These are phyloP conservation scores for Discostella stelligeroides DNA, from an alignment of 108 stramenopile genomes.

Conservation along the genomic window DNA sequence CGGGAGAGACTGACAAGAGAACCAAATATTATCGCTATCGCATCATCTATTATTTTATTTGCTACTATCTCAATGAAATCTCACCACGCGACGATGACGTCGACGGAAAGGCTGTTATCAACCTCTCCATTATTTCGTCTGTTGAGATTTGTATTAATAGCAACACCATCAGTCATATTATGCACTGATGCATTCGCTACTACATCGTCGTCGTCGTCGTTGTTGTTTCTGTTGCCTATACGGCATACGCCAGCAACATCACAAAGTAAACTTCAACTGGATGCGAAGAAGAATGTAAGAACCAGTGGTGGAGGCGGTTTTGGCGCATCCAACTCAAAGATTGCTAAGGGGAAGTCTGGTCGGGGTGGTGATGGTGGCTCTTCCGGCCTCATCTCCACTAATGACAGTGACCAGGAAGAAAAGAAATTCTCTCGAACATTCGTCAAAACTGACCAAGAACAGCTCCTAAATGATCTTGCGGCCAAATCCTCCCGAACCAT, in stretches of 20 bases:
- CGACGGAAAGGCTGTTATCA: background rate
- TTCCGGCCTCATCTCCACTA: slow-evolving; percentile 32
- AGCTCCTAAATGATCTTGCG: slow-evolving; percentile 59
- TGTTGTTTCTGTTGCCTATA: background rate
- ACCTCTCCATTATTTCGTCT: background rate
- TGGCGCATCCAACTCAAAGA: slow-evolving; percentile 22
- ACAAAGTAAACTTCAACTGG: background rate
- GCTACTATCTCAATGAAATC: no score
- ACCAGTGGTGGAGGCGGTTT: slow-evolving; percentile 22
- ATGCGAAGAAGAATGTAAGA: slow-evolving; percentile 18
- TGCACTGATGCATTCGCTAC: slow-evolving; percentile 15
- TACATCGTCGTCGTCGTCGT: background rate
- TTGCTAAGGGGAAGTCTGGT: slow-evolving; percentile 26
- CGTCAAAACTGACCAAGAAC: slow-evolving; percentile 73
- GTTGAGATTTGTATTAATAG: slow-evolving; percentile 7
- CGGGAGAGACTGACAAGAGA: background rate
- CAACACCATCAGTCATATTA: slow-evolving; percentile 5
- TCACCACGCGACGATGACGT: background rate
- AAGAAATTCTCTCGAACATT: slow-evolving; percentile 48
- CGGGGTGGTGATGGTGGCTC: slow-evolving; percentile 34
- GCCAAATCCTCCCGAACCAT: slow-evolving; percentile 43
- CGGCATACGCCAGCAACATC: background rate
- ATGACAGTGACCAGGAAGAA: slow-evolving; percentile 34
- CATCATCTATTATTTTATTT: background rate
- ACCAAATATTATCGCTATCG: background rate